Base-by-base conservation (phyloP, 1,284 basidiomycete genomes). In the Cystobasidiaceae sp. region DNA sequence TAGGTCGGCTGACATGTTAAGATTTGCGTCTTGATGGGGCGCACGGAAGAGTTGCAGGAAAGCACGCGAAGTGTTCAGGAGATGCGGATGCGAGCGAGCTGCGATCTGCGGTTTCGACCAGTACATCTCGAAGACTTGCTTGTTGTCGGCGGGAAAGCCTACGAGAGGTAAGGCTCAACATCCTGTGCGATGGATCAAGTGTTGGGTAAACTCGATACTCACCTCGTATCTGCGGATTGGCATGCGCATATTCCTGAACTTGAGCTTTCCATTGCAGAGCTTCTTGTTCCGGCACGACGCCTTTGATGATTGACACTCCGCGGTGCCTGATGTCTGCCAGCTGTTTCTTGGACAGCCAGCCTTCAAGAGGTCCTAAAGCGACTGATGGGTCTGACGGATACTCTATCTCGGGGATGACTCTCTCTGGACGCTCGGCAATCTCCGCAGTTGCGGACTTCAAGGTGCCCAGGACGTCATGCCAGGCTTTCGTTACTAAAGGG, bases 81-180 rank as follows among this genome's bases (percentile, higher is more conserved):
- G 2, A 25, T 49, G 39, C 3, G 68, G 68, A 19, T 69, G 68
- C 3, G 60, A 56, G 19, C 68, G 50, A 0, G 68, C 68, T 0
- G 19, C 74, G 0, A 84, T 80, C 75, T 88, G 86, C 6, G 82
- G 72, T 65, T 79, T 81, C 3, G 84, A 82, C 77, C 87, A 79
- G 77, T 88, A 89, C 3, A 89, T 72, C 71, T 89, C 86, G 71
- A 82, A 89, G 19, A 84, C 85, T 75, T 88, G 86, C 60, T 86
- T 84, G 69, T 88, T 81, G 50, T 84, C 80, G 1, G 79, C 75
- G 0, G 87, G 88, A 70, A 84, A 86, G 1, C 86, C 87, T 84
- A 81, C 79, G 3, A 79, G 79, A 44, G n/a, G n/a, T n/a, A n/a
- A n/a, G n/a, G n/a, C n/a, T n/a, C n/a, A n/a, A n/a, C n/a, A n/a